Percentiles rank a stretch among this genome's conserved stretches.
Conservation (phyloP, 164 flowering plant species). For the Sedum album region DNA sequence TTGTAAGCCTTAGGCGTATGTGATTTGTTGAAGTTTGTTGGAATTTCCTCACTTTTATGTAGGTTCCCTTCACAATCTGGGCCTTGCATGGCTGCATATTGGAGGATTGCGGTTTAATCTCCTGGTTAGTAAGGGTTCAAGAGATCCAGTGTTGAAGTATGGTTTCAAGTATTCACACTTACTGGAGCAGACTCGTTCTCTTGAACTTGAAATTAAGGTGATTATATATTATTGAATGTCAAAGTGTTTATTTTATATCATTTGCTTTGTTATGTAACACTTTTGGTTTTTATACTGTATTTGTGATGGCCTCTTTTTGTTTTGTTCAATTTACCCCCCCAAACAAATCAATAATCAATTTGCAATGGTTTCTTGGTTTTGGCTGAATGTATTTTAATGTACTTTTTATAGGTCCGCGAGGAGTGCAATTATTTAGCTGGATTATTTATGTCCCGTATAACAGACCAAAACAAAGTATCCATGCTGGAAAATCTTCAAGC, state of each 20-base stretch:
- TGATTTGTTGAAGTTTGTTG: neutral
- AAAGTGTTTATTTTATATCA: neutral
- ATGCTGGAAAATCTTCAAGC: conserved; percentile 31
- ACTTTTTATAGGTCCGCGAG: conserved; percentile 52
- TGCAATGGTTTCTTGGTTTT: neutral
- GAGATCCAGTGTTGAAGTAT: conserved; percentile 76
- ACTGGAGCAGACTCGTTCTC: conserved; percentile 42
- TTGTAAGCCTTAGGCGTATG: neutral
- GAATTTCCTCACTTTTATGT: neutral
- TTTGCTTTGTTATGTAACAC: neutral
- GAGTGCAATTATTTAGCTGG: conserved; percentile 62
- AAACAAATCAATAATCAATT: neutral
- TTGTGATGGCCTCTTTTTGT: neutral
- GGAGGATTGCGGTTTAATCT: conserved; percentile 73
- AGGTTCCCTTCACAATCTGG: conserved; percentile 37
- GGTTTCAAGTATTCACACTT: conserved; percentile 43
- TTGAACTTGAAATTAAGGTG: conserved; percentile 77
- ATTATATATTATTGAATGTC: neutral
- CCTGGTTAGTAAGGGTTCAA: conserved; percentile 39
- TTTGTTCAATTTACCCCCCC: too few species aligned
- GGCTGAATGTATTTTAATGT: neutral
- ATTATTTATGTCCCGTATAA: conserved; percentile 24
- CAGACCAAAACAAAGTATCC: conserved; percentile 19
- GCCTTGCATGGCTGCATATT: conserved; percentile 56
- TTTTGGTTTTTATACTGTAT: neutral